Base-by-base conservation (phyloP, 345 rosid species). In the Reutealis trisperma region DNA sequence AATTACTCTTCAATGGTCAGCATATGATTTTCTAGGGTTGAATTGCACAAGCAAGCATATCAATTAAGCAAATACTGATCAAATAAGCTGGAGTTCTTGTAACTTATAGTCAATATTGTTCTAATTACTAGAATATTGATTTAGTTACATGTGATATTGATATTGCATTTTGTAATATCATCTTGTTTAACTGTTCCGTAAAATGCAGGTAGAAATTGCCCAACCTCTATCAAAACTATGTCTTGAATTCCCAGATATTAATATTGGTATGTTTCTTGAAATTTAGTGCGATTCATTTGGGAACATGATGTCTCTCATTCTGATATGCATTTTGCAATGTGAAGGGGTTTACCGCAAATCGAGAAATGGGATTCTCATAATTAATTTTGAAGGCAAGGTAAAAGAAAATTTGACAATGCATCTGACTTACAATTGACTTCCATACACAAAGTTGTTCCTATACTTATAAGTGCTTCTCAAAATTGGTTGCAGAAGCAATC, bases 161-260 rank as follows among this genome's bases (percentile, higher is more conserved):
- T 47, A 10, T 47, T 5, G 1, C 13, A 47, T 47, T 75, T 65
- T 60, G 57, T 54, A 63, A 19, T 64, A 57, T 69, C 58, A 51
- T 22, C 68, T 69, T 68, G 34, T 15, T 59, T 55, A 37, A 37
- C 14, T 77, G 21, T 42, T 71, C 45, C 2, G 30, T 8, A 25
- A 70, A 71, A 63, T 91, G 86, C 91, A 96, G 99, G 91, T 96
- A 65, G 94, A 96, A 88, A 78, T 83, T 70, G 93, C 96, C 67
- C 90, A 86, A 79, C 93, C 96, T 75, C 83, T 96, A 59, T 87
- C 96, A 32, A 92, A 92, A 82, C 90, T 96, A 62, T 90, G 92
- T 64, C 89, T 92, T 19, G 97, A 93, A 79, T 96, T 88, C 75
- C 98, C 99, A 14, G 99, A 96, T 77, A 86, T 96, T 62, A 87